Conservation (phyloP, 2,329 filamentous ascomycete species). For the Helminthosporium solani region DNA sequence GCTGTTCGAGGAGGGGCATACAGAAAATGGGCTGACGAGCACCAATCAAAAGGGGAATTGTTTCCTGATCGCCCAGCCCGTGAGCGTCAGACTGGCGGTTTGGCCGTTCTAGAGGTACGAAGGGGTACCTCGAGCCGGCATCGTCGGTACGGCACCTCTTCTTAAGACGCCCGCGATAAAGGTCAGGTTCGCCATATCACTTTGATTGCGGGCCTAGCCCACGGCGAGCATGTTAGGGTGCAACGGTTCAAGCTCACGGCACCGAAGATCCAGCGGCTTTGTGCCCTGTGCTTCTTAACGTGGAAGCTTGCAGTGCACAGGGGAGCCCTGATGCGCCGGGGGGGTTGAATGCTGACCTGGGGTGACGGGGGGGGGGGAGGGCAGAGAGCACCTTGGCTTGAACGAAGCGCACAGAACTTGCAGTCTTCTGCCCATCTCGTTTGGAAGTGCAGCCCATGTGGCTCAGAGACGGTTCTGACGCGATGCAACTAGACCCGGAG, state of each 20-base stretch:
- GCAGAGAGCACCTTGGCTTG: slow-evolving; percentile 23
- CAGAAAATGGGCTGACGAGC: slow-evolving; percentile 21
- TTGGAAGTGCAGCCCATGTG: no score
- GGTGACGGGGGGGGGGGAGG: slow-evolving; percentile 28
- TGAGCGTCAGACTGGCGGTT: slow-evolving; percentile 19
- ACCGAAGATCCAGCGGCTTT: slow-evolving; percentile 37
- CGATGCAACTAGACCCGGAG: slow-evolving; percentile 35
- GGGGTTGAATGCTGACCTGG: slow-evolving; percentile 28
- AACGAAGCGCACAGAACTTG: slow-evolving; percentile 25
- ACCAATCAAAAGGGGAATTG: slow-evolving; percentile 32
- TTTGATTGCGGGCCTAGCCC: slow-evolving; percentile 39
- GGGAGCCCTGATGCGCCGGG: slow-evolving; percentile 18
- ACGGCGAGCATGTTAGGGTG: slow-evolving; percentile 33
- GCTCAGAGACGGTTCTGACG: slow-evolving; percentile 33
- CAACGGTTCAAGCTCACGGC: slow-evolving; percentile 37
- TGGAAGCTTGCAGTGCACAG: slow-evolving; percentile 35
- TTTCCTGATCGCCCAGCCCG: slow-evolving; percentile 29
- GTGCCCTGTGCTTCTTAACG: slow-evolving; percentile 40
- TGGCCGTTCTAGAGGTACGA: slow-evolving; percentile 31
- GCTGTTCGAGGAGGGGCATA: slow-evolving; percentile 22
- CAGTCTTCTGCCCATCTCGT: slow-evolving; percentile 35
- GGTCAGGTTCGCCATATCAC: slow-evolving; percentile 38
- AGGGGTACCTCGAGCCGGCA: slow-evolving; percentile 37
- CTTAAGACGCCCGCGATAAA: slow-evolving; percentile 30
- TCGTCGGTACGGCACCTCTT: slow-evolving; percentile 29